Evolutionary conservation across 768 basidiomycete species (phyloP).

Genomic region (Lentinula lateritia): DNA sequence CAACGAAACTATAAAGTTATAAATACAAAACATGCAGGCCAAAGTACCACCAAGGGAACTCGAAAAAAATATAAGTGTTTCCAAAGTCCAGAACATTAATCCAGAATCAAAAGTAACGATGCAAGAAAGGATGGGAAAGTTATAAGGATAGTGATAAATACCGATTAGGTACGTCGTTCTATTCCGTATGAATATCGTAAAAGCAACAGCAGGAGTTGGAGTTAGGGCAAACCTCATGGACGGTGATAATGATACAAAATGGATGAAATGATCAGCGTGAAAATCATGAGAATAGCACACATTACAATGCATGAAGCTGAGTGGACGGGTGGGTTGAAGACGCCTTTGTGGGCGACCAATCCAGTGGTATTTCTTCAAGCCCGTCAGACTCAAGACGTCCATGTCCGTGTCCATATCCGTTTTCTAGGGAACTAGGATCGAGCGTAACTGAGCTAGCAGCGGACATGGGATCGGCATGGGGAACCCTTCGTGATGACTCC

Average conservation of each 20-base stretch:
- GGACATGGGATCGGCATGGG: neutral
- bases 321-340: neutral
- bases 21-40: too few species aligned
- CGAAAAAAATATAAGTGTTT: neutral
- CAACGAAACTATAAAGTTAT: too few species aligned
- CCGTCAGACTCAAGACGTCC: neutral
- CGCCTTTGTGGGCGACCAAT: neutral
- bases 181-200: neutral
- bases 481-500: neutral
- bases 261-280: neutral
- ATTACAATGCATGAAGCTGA: neutral
- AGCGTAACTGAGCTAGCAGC: neutral
- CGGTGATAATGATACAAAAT: neutral
- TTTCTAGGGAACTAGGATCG: neutral
- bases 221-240: neutral
- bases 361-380: conserved; percentile 4
- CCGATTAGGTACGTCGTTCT: neutral
- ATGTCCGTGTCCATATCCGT: neutral
- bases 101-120: neutral
- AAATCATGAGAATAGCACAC: neutral
- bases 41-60: neutral
- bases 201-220: neutral
- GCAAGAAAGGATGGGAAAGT: neutral
- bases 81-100: neutral
- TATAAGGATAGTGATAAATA: neutral